Percentiles rank a stretch among this genome's conserved stretches.
These are phyloP conservation scores for Clonostachys sp. DNA, from an alignment of 2,329 filamentous ascomycete species.

Conservation along the genomic window DNA sequence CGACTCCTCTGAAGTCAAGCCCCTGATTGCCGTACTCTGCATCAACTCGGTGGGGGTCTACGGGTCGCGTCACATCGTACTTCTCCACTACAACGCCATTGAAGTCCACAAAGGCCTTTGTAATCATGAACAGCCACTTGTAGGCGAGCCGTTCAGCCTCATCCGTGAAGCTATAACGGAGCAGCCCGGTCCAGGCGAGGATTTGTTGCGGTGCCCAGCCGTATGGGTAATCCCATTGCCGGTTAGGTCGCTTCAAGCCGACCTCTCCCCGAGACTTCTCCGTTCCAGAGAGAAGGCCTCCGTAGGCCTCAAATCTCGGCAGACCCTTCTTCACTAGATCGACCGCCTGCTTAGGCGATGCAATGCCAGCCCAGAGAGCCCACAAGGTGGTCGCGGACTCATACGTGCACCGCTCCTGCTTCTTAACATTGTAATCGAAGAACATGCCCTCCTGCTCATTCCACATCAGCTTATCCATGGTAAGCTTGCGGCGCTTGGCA, in stretches of 20 bases:
- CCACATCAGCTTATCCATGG: slow-evolving; percentile 93
- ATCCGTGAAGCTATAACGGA: slow-evolving; percentile 86
- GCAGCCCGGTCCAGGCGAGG: slow-evolving; percentile 89
- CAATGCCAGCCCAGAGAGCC: slow-evolving; percentile 93
- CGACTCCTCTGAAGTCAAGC: slow-evolving; percentile 89
- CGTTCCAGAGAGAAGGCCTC: slow-evolving; percentile 85
- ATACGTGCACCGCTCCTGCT: slow-evolving; percentile 75
- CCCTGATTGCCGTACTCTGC: slow-evolving; percentile 98
- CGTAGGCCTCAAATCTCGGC: slow-evolving; percentile 82
- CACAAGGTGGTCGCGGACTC: slow-evolving; percentile 94
- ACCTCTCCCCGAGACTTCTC: slow-evolving; percentile 80
- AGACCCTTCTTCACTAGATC: slow-evolving; percentile 76
- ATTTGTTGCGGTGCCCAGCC: slow-evolving; percentile 99
- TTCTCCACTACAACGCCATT: slow-evolving; percentile 98
- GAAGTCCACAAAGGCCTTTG: slow-evolving; percentile 96
- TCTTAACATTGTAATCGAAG: slow-evolving; percentile 91
- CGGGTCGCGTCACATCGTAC: slow-evolving; percentile 88
- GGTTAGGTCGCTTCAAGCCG: slow-evolving; percentile 79
- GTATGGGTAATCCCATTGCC: slow-evolving; percentile 98
- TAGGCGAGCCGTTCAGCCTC: slow-evolving; percentile 89
- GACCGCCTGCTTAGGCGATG: slow-evolving; percentile 80
- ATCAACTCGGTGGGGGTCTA: slow-evolving; percentile 89
- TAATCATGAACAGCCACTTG: slow-evolving; percentile 98
- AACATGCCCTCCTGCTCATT: slow-evolving; percentile 90
- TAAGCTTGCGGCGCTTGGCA: slow-evolving; percentile 75